phyloP scores from a whole-genome alignment of 148 eudicot genomes.

The Diospyros lotus region DNA sequence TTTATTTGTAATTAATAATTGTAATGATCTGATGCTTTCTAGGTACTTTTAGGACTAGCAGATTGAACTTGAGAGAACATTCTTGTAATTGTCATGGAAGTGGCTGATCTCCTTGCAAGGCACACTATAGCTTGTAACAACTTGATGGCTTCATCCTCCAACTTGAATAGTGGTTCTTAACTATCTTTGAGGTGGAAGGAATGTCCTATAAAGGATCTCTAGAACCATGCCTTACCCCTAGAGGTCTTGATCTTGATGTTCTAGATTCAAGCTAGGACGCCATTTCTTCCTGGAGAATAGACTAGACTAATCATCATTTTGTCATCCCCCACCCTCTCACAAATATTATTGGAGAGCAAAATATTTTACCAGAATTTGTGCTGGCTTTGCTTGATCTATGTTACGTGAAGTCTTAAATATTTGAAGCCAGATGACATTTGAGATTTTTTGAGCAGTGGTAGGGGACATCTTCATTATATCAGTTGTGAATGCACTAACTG shows the following conservation, averaged over 20 bases:
- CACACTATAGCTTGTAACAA: background rate
- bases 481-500: too few species aligned
- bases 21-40: background rate
- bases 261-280: background rate
- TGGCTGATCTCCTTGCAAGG: background rate
- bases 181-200: background rate
- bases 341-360: too few species aligned
- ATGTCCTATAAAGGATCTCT: background rate
- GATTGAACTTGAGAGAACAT: too few species aligned
- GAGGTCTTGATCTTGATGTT: background rate
- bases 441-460: too few species aligned
- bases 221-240: background rate
- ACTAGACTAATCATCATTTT: background rate
- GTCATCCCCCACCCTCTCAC: background rate
- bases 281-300: background rate
- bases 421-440: too few species aligned
- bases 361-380: too few species aligned
- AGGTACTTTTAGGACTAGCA: too few species aligned
- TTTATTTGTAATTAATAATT: too few species aligned
- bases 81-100: background rate
- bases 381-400: too few species aligned
- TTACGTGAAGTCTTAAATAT: too few species aligned
- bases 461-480: too few species aligned
- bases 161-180: background rate
- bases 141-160: background rate